Base-by-base conservation (phyloP, 306 rosid species). In the Prunus persica region DNA sequence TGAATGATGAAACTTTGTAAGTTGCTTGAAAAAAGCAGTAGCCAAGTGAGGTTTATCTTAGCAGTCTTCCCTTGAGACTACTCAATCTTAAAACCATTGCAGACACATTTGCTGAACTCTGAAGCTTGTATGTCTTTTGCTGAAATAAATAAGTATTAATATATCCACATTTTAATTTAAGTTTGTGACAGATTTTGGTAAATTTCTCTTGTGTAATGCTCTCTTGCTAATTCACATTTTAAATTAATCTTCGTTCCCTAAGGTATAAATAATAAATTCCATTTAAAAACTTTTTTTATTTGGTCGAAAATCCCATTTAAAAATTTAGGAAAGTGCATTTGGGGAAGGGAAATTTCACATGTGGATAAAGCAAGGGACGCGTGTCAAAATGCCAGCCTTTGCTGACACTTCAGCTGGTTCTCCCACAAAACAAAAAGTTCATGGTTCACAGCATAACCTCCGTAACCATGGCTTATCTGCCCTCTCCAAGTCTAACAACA, bases 401-500 rank as follows among this genome's bases (percentile, higher is more conserved):
- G 88, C 87, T 77, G 76, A 45, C 47, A 19, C 43, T 65, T 43
- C 9, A 12, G 10, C 11, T 69, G 20, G 70, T 24, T 76, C 69
- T 71, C 64, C 27, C 50, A 10, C 47, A 25, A 77, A 66, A 71
- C 68, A 55, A 66, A 71, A 50, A 57, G 57, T n/a, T 13, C 16
- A 46, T 18, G 11, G 45, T 51, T 16, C 25, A 52, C 73, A 56
- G 22, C 71, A 19, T 67, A 77, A 56, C 69, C 46, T 67, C 55
- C 34, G 15, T 11, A 47, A 8, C 67, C 82, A 93, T 91, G 98
- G 93, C 89, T 69, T 83, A 93, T 52, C 74, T 90, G 18, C 85
- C 87, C 65, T 83, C 77, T 72, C 84, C 94, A 63, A 79, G 81
- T 52, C 60, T 93, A 46, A 70, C 82, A 73, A 82, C 87, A 18